phyloP scores from a whole-genome alignment of 352 stramenopile genomes.

The Globisporangium heterothallicum region DNA sequence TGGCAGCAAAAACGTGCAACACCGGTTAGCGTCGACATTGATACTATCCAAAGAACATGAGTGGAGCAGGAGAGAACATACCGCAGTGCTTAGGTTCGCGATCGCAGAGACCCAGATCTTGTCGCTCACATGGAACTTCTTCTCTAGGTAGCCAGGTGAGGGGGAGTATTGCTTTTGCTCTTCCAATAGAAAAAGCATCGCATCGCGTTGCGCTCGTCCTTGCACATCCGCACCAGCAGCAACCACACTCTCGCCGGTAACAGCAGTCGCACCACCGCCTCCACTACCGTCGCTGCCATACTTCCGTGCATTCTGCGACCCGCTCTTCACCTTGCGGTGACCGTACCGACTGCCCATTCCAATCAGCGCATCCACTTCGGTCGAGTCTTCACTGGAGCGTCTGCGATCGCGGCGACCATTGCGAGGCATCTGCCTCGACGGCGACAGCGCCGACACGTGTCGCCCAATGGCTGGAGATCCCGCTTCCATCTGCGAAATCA shows the following conservation, averaged over 20 bases:
- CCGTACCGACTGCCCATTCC: not conserved
- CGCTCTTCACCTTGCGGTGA: not conserved
- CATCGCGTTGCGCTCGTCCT: not conserved
- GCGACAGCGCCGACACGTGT: no score
- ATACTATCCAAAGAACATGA: conserved; percentile 24
- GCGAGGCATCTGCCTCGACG: no score
- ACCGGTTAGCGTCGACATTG: no score
- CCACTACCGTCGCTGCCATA: conserved; percentile 1
- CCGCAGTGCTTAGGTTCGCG: conserved; percentile 77
- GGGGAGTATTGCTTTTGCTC: conserved; percentile 1
- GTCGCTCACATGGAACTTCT: conserved; percentile 26
- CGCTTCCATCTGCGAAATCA: no score
- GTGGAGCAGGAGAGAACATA: conserved; percentile 33
- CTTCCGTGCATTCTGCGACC: not conserved
- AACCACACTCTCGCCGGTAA: not conserved
- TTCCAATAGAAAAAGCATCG: conserved; percentile 4
- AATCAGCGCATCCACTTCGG: conserved; percentile 8
- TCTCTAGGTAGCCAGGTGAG: not conserved
- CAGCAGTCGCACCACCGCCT: not conserved
- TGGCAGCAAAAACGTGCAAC: not conserved
- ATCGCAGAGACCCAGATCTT: conserved; percentile 60
- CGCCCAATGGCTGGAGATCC: no score
- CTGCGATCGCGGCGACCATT: conserved; percentile 2
- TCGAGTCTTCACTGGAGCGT: conserved; percentile 12
- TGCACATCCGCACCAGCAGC: not conserved